Evolutionary conservation across 345 rosid genomes (phyloP).

Genomic region (Brassica napus): Da-Ae NC_063444.1:41304001-41304500

Average conservation of each 20-base stretch:
- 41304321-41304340: not conserved
- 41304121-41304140: conserved; percentile 93
- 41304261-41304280: conserved; percentile 77
- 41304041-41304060: conserved; percentile 61
- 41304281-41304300: not conserved
- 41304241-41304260: conserved; percentile 53
- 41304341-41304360: conserved; percentile 39
- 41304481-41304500: too few species aligned
- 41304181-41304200: conserved; percentile 48
- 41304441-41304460: conserved; percentile 38
- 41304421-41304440: conserved; percentile 71
- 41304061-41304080: conserved; percentile 85
- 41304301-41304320: not conserved
- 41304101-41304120: conserved; percentile 71
- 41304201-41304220: not conserved
- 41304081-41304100: conserved; percentile 76
- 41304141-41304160: conserved; percentile 98
- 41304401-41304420: conserved; percentile 86
- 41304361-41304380: conserved; percentile 66
- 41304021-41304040: too few species aligned
- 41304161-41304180: conserved; percentile 68
- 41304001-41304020: too few species aligned
- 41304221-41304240: too few species aligned
- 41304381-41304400: conserved; percentile 77
- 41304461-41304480: too few species aligned